These are phyloP conservation scores for Vigna unguiculata DNA, from an alignment of 306 rosid species.

Conservation along the genomic window DNA sequence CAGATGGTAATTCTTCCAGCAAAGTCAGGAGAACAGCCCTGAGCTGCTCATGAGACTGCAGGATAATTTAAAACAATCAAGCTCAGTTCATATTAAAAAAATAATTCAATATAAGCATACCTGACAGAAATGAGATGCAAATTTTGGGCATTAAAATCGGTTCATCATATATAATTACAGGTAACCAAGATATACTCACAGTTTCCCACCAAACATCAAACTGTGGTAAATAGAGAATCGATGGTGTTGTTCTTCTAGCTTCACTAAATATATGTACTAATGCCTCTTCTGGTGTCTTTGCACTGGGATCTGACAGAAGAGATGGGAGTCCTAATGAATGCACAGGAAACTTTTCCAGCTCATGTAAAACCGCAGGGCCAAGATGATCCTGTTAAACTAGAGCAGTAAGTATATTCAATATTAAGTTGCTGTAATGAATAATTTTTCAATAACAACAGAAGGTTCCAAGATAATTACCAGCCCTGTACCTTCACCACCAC, in stretches of 20 bases:
- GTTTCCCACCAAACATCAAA: constrained; percentile 98
- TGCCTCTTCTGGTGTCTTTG: constrained; percentile 98
- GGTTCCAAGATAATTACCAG: constrained; percentile 81
- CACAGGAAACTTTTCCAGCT: constrained; percentile 95
- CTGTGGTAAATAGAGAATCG: constrained; percentile 91
- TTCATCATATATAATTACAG: constrained; percentile 37
- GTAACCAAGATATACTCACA: constrained; percentile 61
- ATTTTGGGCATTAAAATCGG: constrained; percentile 33
- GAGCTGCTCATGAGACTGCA: constrained; percentile 96
- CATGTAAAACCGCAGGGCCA: constrained; percentile 98
- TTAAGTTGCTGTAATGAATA: constrained; percentile 45
- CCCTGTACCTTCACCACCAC: constrained; percentile 94
- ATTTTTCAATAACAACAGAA: constrained; percentile 36
- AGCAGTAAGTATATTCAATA: constrained; percentile 91
- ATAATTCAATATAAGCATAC: constrained; percentile 28
- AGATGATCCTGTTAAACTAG: constrained; percentile 99
- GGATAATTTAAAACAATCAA: constrained; percentile 44
- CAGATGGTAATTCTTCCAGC: constrained; percentile 89
- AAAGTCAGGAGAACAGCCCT: constrained; percentile 90
- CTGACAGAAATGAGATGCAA: constrained; percentile 19
- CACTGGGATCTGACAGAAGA: constrained; percentile 97
- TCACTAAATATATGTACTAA: constrained; percentile 97
- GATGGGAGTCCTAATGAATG: constrained; percentile 96
- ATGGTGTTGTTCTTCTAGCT: constrained; percentile 95
- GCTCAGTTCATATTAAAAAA: constrained; percentile 38